A percentile compares a stretch with the other conserved stretches of the same genome.
Conservation (phyloP, 441 rosid genomes). For the Pelargonium citronellum region DNA sequence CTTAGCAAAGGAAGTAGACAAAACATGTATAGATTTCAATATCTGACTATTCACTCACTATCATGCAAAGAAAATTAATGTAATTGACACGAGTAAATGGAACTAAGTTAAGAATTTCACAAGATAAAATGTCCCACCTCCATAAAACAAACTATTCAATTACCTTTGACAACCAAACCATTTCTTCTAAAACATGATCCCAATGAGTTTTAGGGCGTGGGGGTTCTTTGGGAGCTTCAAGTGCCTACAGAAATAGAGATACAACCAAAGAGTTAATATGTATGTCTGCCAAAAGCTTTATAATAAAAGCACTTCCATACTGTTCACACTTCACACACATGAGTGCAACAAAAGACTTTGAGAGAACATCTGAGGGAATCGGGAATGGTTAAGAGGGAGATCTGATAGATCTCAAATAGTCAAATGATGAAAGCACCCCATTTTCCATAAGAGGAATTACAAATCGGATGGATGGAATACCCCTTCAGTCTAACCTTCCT, state of each 20-base stretch:
- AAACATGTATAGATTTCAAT: constrained; percentile 1
- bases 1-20: constrained; percentile 29
- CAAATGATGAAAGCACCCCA: background rate
- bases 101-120: background rate
- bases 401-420: background rate
- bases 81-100: background rate
- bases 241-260: constrained; percentile 46
- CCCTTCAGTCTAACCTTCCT: background rate
- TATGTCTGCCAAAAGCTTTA: background rate
- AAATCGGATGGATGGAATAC: background rate
- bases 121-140: background rate
- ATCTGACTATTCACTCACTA: background rate
- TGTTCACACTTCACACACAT: constrained; percentile 2
- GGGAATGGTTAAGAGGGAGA: constrained; percentile 1
- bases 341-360: background rate
- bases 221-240: constrained; percentile 95
- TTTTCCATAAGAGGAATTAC: background rate
- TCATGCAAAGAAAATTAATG: background rate
- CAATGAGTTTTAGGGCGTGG: constrained; percentile 91
- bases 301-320: background rate
- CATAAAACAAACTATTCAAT: constrained; percentile 13
- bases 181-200: constrained; percentile 99
- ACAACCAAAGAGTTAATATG: constrained; percentile 3
- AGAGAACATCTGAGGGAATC: background rate
- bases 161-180: constrained; percentile 98